phyloP scores from a whole-genome alignment of 1,284 basidiomycete species.

The Cystobasidium slooffiae region DNA sequence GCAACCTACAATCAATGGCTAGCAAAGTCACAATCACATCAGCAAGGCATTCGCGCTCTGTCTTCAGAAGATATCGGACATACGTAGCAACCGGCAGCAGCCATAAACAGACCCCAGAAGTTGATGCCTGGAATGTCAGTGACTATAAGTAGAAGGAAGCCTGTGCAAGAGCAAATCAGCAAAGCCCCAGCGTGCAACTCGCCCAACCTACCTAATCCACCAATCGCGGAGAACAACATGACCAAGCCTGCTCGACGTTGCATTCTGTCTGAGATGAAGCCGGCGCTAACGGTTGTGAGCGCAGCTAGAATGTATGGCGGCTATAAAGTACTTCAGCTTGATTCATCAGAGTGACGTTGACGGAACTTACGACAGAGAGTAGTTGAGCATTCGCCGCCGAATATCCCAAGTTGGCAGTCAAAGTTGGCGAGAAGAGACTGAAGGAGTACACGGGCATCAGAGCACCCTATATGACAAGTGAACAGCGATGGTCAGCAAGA shows the following conservation, averaged over 20 bases:
- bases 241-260: conserved; percentile 23
- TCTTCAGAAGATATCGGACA: neutral
- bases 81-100: conserved; percentile 64
- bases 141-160: conserved; percentile 33
- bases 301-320: conserved; percentile 49
- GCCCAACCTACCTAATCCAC: neutral
- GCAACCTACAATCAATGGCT: conserved; percentile 4
- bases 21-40: neutral
- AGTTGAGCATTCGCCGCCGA: conserved; percentile 51
- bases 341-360: neutral
- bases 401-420: conserved; percentile 40
- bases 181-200: neutral
- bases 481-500: neutral
- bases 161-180: neutral
- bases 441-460: conserved; percentile 72
- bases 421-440: conserved; percentile 67
- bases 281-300: conserved; percentile 51
- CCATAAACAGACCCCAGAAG: conserved; percentile 64
- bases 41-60: neutral
- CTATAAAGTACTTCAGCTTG: conserved; percentile 49
- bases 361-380: conserved; percentile 39
- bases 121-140: conserved; percentile 51
- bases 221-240: conserved; percentile 14
- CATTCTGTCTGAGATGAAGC: conserved; percentile 51
- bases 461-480: conserved; percentile 45